Conservation (phyloP, 192 early-diverging fungal species). For the Coemansia sp. region DNA sequence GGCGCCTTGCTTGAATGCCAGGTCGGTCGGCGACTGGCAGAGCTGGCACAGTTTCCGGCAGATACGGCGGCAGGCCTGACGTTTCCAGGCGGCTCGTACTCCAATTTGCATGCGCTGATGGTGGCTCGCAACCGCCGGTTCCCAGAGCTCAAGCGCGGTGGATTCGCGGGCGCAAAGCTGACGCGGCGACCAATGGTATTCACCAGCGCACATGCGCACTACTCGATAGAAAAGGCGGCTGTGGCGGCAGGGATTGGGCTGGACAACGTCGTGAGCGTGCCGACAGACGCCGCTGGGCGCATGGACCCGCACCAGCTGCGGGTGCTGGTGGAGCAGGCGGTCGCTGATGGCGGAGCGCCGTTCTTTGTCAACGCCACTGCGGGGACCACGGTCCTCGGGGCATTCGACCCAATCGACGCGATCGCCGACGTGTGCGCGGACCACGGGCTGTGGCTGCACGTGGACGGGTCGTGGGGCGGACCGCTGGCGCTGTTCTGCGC, state of each 20-base stretch:
- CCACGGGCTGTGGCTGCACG: constrained; percentile 72
- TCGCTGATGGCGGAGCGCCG: constrained; percentile 59
- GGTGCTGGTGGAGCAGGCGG: constrained; percentile 43
- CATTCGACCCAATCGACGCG: constrained; percentile 72
- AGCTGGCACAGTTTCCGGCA: constrained; percentile 28
- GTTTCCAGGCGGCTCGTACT: constrained; percentile 75
- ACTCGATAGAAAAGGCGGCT: constrained; percentile 75
- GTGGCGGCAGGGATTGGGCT: constrained; percentile 72
- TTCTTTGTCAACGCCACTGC: constrained; percentile 85
- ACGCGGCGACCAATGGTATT: constrained; percentile 60
- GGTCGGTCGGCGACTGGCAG: constrained; percentile 51
- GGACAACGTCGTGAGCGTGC: constrained; percentile 68
- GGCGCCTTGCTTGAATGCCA: constrained; percentile 71
- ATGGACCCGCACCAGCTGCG: constrained; percentile 65
- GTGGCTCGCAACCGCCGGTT: constrained; percentile 70
- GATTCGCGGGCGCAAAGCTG: constrained; percentile 18
- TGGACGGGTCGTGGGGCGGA: constrained; percentile 84
- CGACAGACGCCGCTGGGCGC: constrained; percentile 62
- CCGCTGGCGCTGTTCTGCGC: constrained; percentile 63
- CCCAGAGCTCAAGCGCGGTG: constrained; percentile 64
- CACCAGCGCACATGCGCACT: constrained; percentile 74
- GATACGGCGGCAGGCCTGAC: constrained; percentile 64
- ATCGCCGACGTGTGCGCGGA: constrained; percentile 63
- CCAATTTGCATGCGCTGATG: constrained; percentile 77
- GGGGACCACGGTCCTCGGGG: constrained; percentile 83